Percentiles rank a stretch among this genome's conserved stretches.
Conservation (phyloP, 257 asterid genomes). For the Primulina tabacum region DNA sequence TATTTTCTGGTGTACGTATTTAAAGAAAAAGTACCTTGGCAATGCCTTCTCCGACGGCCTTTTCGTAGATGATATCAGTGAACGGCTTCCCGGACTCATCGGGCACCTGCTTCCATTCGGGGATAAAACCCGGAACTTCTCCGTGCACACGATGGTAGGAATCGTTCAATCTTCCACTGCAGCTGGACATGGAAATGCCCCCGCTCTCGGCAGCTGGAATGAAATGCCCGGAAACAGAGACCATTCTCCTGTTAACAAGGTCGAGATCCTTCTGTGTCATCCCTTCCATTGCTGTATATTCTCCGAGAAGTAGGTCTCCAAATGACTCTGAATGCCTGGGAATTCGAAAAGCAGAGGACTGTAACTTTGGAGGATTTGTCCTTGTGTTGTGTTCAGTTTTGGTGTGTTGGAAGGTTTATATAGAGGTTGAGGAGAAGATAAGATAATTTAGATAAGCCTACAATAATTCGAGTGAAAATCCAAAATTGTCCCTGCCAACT, state of each 20-base stretch:
- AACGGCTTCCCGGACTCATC: constrained; percentile 72
- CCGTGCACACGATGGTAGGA: constrained; percentile 76
- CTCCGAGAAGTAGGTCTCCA: not conserved
- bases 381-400: not conserved
- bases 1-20: not conserved
- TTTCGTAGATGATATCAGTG: constrained; percentile 78
- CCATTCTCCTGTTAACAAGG: constrained; percentile 48
- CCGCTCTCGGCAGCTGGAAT: constrained; percentile 31
- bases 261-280: constrained; percentile 35
- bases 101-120: constrained; percentile 54
- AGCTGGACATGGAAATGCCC: constrained; percentile 32
- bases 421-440: not conserved
- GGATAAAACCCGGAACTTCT: constrained; percentile 57
- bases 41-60: constrained; percentile 84
- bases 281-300: constrained; percentile 40
- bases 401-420: not conserved
- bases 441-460: not conserved
- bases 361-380: too few relatives aligned
- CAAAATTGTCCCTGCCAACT: not conserved
- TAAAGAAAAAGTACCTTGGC: constrained; percentile 56
- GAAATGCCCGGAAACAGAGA: constrained; percentile 60
- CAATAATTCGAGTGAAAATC: not conserved
- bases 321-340: not conserved
- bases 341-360: too few relatives aligned
- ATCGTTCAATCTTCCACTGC: constrained; percentile 64